Evolutionary conservation across 176 grass and related monocot species (phyloP).

Genomic region (Paspalum notatum): DNA sequence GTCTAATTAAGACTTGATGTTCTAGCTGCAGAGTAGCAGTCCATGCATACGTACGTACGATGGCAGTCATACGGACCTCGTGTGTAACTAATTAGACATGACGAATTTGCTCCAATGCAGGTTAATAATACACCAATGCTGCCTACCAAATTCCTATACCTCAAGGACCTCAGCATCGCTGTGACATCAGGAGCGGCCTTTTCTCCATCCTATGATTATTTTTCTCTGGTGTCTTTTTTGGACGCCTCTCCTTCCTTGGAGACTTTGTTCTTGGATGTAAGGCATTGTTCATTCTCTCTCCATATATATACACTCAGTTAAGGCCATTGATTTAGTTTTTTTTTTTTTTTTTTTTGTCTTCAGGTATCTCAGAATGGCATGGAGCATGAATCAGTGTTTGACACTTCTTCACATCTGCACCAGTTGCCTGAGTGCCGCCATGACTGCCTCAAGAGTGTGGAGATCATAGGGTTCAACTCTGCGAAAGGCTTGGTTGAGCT

Average conservation of each 20-base stretch:
- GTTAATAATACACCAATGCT: not conserved
- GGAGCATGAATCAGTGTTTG: not conserved
- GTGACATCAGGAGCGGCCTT: not conserved
- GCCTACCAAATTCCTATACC: constrained; percentile 2
- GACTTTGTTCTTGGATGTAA: not conserved
- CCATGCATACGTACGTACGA: not conserved
- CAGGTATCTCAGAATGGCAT: not conserved
- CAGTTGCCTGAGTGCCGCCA: not conserved
- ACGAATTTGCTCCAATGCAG: not conserved
- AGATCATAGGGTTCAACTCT: constrained; percentile 24
- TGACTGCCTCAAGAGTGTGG: constrained; percentile 11
- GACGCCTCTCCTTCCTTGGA: constrained; percentile 19
- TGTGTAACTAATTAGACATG: not conserved
- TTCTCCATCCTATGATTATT: not conserved
- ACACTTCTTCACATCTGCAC: not conserved
- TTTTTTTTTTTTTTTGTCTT: not conserved
- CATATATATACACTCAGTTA: not conserved
- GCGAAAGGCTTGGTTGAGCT: constrained; percentile 4
- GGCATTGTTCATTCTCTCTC: not conserved
- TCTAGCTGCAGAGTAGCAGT: not conserved
- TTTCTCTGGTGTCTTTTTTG: constrained; percentile 20
- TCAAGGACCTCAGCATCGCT: not conserved
- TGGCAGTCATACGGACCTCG: not conserved
- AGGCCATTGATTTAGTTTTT: not conserved
- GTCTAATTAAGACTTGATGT: not conserved